Evolutionary conservation across 495 filamentous ascomycete genomes (phyloP), one percentile per base, ranked within the genome.

Genomic region (Aspergillus cristatus): DNA sequence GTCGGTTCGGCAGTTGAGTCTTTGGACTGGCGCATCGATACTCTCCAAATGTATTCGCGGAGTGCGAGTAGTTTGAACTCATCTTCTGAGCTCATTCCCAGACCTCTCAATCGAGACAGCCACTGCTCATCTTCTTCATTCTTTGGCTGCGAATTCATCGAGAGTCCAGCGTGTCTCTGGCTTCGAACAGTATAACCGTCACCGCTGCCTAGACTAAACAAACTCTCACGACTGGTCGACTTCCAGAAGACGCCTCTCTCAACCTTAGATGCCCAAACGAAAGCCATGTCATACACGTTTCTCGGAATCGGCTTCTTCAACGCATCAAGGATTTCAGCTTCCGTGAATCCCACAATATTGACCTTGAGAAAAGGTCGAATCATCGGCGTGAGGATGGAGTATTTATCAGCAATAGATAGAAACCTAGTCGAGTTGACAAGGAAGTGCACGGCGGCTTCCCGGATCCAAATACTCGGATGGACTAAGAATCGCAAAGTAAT

Each of bases 101-200:
- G 74, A 43, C 84, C 89, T 20, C 86, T 74, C 20, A 99, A 61
- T 35, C 83, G 76, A 14, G 65, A 65, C n/a, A 99, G 67, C 93
- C 93, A 99, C 50, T 88, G 79, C 39, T 96, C 87, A 55, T 99
- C 93, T 55, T 96, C 90, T n/a, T 94, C 88, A 48, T 90, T 95
- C 51, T 75, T 87, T 12, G 57, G 35, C 1, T 65, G 53, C 17
- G 58, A 40, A 32, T 45, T 48, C 20, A 72, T 42, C n/a, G 74
- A 70, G 8, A 41, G 35, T 3, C 29, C 37, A 6, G 43, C 40
- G 35, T 31, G 40, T 34, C 41, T 54, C 16, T 60, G 56, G 17
- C 54, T 48, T 20, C 50, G 38, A 18, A 48, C 53, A 28, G 51
- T 34, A 3, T 55, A 37, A 29, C 45, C 37, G 12, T 61, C 57